Evolutionary conservation across 2,329 filamentous ascomycete genomes (phyloP), one percentile per base, ranked within the genome.

Genomic region (Colletotrichum somersetense): DNA sequence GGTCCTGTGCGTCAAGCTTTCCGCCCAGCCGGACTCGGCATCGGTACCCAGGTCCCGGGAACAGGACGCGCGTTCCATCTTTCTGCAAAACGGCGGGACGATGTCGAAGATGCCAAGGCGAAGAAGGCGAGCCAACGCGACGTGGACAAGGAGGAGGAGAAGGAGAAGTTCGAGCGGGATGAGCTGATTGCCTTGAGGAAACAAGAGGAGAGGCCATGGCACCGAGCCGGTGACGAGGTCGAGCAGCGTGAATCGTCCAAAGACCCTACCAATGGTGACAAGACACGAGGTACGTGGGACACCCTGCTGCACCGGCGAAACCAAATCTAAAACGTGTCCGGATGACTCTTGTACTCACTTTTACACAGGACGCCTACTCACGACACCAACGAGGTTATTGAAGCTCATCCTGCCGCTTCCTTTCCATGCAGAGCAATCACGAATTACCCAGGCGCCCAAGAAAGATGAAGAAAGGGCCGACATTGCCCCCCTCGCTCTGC

Each of bases 401-500:
- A 96, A 96, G 80, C 86, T 97, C 18, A 91, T 96, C 20, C 85
- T 97, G 0, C 94, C 94, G 0, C 85, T 97, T 35, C 86, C 86
- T 0, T 82, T 85, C 14, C 44, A 74, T 18, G 62, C 73, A 18
- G 67, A 74, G 44, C 71, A 74, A 7, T 64, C 53, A 20, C 50
- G 70, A 20, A 65, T 40, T 0, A 71, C 16, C 1, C 67, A 72
- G 40, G 35, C 52, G 14, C 26, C 58, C 8, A 48, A 62, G 5
- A 57, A 81, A 56, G 78, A 79, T 52, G 78, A 76, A 23, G 80
- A 81, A 50, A 77, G 78, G 46, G 81, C 83, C 58, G 76, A 73
- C 82, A 90, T 96, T n/a, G 93, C 97, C 76, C 94, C 95, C 0
- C 85, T 97, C 16, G 95, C 95, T 0, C 87, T 97, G 0, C 89